Evolutionary conservation across 1,284 basidiomycete genomes (phyloP).

Genomic region (Ustilago lituana): DNA sequence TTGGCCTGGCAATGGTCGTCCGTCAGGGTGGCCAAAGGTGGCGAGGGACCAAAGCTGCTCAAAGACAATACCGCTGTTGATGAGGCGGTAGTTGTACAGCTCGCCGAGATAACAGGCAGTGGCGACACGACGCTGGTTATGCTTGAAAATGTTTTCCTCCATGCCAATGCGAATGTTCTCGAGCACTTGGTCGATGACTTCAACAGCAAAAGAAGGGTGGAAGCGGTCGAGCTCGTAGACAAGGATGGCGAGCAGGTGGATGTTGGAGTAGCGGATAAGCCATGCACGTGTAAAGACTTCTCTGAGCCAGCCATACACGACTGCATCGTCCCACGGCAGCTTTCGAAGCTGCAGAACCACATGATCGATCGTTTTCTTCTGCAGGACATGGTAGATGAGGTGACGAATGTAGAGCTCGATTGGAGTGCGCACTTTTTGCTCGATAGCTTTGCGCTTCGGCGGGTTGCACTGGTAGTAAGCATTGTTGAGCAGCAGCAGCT

Average conservation of each 20-base stretch:
- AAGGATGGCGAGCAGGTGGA: conserved; percentile 90
- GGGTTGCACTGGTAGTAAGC: conserved; percentile 99
- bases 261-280: conserved; percentile 92
- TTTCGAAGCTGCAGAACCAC: conserved; percentile 90
- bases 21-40: conserved; percentile 95
- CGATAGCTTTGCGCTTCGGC: conserved; percentile 85
- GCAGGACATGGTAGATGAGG: conserved; percentile 87
- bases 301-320: conserved; percentile 70
- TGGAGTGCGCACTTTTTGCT: conserved; percentile 84
- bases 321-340: conserved; percentile 88
- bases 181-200: conserved; percentile 90
- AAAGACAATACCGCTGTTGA: conserved; percentile 88
- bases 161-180: conserved; percentile 90
- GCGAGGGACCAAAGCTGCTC: conserved; percentile 93
- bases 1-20: conserved; percentile 84
- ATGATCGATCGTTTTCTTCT: conserved; percentile 90
- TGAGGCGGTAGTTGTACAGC: conserved; percentile 93
- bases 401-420: conserved; percentile 94
- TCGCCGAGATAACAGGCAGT: conserved; percentile 94
- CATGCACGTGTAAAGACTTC: conserved; percentile 93
- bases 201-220: conserved; percentile 85
- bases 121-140: conserved; percentile 90
- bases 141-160: conserved; percentile 89
- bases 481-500: conserved; percentile 90
- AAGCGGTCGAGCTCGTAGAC: conserved; percentile 92